phyloP scores from a whole-genome alignment of 2,329 filamentous ascomycete genomes.

The Phialocephala subalpina region DNA sequence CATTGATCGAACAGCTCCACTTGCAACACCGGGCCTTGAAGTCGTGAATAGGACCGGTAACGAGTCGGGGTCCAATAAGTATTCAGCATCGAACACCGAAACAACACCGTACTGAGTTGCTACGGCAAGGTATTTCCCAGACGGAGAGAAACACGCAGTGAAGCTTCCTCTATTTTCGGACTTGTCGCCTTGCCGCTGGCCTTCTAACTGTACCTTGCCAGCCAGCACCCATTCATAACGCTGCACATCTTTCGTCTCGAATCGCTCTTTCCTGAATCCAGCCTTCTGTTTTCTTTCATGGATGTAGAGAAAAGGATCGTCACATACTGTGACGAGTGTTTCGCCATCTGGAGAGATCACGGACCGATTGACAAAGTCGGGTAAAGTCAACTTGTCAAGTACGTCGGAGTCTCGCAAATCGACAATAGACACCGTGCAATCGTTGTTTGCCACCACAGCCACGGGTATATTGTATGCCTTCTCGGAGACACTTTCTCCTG shows the following conservation, averaged over 20 bases:
- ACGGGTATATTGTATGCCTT: conserved; percentile 61
- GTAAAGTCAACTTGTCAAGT: conserved; percentile 75
- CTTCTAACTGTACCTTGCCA: conserved; percentile 63
- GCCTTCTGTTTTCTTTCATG: conserved; percentile 61
- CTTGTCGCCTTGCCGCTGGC: conserved; percentile 61
- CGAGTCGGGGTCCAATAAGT: conserved; percentile 60
- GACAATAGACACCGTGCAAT: conserved; percentile 87
- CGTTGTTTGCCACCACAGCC: conserved; percentile 88
- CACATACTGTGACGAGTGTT: conserved; percentile 83
- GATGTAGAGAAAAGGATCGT: conserved; percentile 86
- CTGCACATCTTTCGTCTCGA: conserved; percentile 35
- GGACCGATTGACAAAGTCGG: conserved; percentile 90
- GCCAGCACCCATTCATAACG: conserved; percentile 60
- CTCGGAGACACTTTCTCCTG: conserved; percentile 42
- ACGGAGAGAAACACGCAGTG: conserved; percentile 78
- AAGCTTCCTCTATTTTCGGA: conserved; percentile 74
- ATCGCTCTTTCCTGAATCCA: conserved; percentile 35
- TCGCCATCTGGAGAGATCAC: conserved; percentile 91
- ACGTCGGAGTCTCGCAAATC: conserved; percentile 73
- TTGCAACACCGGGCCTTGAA: conserved; percentile 63
- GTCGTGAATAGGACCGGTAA: conserved; percentile 81
- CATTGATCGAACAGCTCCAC: conserved; percentile 88
- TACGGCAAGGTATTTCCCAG: conserved; percentile 75
- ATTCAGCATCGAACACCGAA: conserved; percentile 72
- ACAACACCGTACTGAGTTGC: conserved; percentile 84